Conservation (phyloP, 805 yeast genomes). For the Tetrapisispora arboricola region DNA sequence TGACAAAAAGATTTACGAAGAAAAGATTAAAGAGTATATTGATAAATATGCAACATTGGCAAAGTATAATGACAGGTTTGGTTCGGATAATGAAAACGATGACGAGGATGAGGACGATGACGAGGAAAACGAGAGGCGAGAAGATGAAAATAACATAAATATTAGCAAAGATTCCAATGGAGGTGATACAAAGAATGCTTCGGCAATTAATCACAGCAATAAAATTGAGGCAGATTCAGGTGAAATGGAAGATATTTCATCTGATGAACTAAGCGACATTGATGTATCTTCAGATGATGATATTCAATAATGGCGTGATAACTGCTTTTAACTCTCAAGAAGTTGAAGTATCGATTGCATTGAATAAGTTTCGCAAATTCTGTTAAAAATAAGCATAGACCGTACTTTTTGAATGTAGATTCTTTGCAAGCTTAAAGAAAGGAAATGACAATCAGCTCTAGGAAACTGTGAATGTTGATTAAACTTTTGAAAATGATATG, state of each 20-base stretch:
- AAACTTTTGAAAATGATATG: too few species aligned
- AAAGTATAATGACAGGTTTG: constrained; percentile 31
- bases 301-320: background rate
- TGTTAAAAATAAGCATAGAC: too few species aligned
- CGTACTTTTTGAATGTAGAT: too few species aligned
- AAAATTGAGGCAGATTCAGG: background rate
- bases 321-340: too few species aligned
- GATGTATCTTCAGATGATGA: constrained; percentile 21
- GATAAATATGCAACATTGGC: constrained; percentile 50
- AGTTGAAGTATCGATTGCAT: too few species aligned
- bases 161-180: background rate
- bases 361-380: too few species aligned
- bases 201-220: background rate
- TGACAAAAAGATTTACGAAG: constrained; percentile 56
- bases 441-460: too few species aligned
- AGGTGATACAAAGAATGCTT: constrained; percentile 1
- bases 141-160: background rate
- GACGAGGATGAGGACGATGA: constrained; percentile 22
- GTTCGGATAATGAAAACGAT: constrained; percentile 30
- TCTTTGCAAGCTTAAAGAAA: too few species aligned
- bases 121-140: constrained; percentile 11
- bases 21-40: constrained; percentile 64
- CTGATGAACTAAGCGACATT: constrained; percentile 25
- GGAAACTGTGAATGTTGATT: too few species aligned
- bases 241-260: constrained; percentile 1